These are phyloP conservation scores for Trichophyton simii DNA, from an alignment of 2,329 filamentous ascomycete species.

Conservation along the genomic window DNA sequence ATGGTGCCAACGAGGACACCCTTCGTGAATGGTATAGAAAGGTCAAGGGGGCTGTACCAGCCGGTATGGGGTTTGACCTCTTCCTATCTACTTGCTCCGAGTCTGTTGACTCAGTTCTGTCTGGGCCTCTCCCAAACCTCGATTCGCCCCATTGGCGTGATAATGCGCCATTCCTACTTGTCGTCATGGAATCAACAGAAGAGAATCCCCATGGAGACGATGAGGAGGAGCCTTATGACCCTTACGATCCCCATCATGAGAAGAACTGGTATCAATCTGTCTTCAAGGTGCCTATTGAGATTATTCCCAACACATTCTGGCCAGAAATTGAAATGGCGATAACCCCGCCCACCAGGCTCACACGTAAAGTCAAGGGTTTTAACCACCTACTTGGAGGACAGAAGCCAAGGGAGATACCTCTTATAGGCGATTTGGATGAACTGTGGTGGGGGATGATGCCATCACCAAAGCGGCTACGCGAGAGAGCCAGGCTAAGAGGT, in stretches of 20 bases:
- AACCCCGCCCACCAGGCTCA: background rate
- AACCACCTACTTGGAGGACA: background rate
- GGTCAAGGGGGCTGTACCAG: background rate
- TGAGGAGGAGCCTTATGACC: background rate
- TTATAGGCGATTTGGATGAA: too few relatives aligned
- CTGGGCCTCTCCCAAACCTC: background rate
- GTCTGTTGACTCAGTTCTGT: background rate
- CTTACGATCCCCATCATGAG: background rate
- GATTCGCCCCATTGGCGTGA: background rate
- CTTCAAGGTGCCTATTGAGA: background rate
- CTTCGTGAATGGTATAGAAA: background rate
- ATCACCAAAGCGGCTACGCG: too few relatives aligned
- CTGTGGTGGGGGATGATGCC: too few relatives aligned
- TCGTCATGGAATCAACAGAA: background rate
- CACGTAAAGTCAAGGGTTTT: background rate
- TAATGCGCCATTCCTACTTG: background rate
- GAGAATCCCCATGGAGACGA: background rate
- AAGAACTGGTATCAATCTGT: background rate
- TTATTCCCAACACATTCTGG: background rate
- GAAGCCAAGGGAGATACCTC: too few relatives aligned
- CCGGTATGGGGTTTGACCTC: background rate
- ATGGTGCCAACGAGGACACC: background rate
- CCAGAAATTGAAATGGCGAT: background rate
- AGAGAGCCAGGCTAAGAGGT: too few relatives aligned
- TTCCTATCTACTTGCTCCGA: background rate